phyloP scores from a whole-genome alignment of 2,329 filamentous ascomycete species.

The Ophiostoma ulmi region DNA sequence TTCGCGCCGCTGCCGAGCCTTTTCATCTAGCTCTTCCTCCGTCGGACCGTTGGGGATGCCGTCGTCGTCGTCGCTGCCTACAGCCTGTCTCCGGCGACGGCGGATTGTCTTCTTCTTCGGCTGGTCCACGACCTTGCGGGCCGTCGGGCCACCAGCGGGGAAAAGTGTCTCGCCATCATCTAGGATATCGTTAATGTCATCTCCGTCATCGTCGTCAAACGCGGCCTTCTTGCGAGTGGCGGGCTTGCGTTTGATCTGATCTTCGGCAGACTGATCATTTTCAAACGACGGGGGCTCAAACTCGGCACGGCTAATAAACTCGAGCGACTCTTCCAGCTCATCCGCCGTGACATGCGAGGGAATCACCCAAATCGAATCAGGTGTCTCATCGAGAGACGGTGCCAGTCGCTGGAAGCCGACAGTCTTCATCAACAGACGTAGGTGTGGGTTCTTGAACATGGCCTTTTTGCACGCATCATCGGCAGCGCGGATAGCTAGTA shows the following conservation, averaged over 20 bases:
- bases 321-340: conserved; percentile 62
- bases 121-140: conserved; percentile 47
- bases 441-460: conserved; percentile 83
- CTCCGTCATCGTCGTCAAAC: conserved; percentile 38
- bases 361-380: conserved; percentile 73
- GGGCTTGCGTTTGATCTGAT: conserved; percentile 71
- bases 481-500: conserved; percentile 44
- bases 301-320: conserved; percentile 70
- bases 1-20: conserved; percentile 56
- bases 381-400: conserved; percentile 59
- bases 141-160: conserved; percentile 61
- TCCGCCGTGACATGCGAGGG: conserved; percentile 60
- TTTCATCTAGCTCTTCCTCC: conserved; percentile 60
- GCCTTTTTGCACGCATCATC: conserved; percentile 62
- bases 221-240: conserved; percentile 40
- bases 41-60: conserved; percentile 39
- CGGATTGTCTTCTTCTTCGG: conserved; percentile 50
- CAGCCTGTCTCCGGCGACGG: conserved; percentile 46
- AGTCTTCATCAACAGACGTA: conserved; percentile 77
- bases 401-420: conserved; percentile 61
- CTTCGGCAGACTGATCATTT: conserved; percentile 66
- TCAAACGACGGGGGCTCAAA: conserved; percentile 74
- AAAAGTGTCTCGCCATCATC: conserved; percentile 59
- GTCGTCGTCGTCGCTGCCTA: conserved; percentile 40
- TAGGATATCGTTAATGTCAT: conserved; percentile 38